Percentiles rank a stretch among this genome's conserved stretches.
Conservation (phyloP, 2,329 filamentous ascomycete species). For the Colletotrichum sp. region DNA sequence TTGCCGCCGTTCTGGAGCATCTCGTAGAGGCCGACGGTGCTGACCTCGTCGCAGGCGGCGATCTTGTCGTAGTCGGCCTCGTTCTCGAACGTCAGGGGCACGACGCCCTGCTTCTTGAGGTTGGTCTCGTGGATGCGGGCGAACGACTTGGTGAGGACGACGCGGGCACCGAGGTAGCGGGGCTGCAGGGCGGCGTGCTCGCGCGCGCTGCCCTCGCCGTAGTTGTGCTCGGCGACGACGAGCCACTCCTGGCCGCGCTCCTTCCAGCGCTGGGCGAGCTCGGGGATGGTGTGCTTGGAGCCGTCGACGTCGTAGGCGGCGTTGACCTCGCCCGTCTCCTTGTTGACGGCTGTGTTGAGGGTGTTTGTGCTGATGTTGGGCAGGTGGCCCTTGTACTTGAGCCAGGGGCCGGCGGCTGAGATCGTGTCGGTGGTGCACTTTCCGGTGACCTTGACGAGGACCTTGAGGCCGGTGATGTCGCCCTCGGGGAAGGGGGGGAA, state of each 20-base stretch:
- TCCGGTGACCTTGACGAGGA: constrained; percentile 94
- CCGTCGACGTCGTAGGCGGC: constrained; percentile 88
- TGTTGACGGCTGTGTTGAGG: constrained; percentile 92
- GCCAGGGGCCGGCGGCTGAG: constrained; percentile 93
- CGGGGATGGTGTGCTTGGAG: constrained; percentile 78
- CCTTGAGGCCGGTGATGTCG: constrained; percentile 79
- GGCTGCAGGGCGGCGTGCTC: constrained; percentile 92
- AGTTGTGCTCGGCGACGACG: constrained; percentile 97
- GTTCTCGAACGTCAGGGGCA: constrained; percentile 89
- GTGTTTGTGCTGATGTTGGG: constrained; percentile 99
- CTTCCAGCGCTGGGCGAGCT: constrained; percentile 86
- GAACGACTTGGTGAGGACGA: constrained; percentile 87
- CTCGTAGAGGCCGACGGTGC: constrained; percentile 82
- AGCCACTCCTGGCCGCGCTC: constrained; percentile 79
- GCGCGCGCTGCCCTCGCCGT: constrained; percentile 87
- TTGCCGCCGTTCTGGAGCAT: constrained; percentile 80
- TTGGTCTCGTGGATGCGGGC: constrained; percentile 96
- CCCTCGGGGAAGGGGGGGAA: constrained; percentile 81
- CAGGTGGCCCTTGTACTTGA: constrained; percentile 99
- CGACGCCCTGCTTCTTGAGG: constrained; percentile 95
- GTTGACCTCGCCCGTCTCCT: constrained; percentile 91
- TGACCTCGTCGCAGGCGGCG: constrained; percentile 80
- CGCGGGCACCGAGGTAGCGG: constrained; percentile 83
- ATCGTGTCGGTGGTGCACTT: constrained; percentile 99
- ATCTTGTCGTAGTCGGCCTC: constrained; percentile 89